Percentiles rank a stretch among this genome's conserved stretches.
Conservation (phyloP, 345 rosid species). For the Rhodomyrtus tomentosa region DNA sequence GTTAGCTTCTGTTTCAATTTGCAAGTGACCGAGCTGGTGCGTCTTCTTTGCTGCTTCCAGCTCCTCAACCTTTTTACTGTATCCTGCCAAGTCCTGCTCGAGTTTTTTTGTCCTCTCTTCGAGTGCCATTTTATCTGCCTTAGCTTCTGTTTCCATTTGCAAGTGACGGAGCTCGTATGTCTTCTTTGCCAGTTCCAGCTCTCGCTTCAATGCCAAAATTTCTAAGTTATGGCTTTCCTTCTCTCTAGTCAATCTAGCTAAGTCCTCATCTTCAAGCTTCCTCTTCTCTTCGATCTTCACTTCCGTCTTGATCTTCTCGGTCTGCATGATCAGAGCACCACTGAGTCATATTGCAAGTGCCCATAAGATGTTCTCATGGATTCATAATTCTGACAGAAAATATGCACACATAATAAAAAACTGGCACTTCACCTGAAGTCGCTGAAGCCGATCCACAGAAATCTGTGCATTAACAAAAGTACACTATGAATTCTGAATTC, state of each 20-base stretch:
- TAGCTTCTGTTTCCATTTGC: conserved; percentile 15
- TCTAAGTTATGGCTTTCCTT: conserved; percentile 12
- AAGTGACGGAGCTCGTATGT: conserved; percentile 28
- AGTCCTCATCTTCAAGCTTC: conserved; percentile 29
- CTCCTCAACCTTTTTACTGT: conserved; percentile 15
- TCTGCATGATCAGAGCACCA: conserved; percentile 13
- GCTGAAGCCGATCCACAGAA: conserved; percentile 37
- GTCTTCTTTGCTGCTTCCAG: conserved; percentile 19
- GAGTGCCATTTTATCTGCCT: conserved; percentile 1
- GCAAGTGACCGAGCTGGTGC: conserved; percentile 30
- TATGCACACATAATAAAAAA: not conserved
- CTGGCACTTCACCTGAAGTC: conserved; percentile 27
- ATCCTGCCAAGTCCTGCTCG: conserved; percentile 14
- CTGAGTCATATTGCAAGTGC: not conserved
- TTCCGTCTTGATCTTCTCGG: conserved; percentile 31
- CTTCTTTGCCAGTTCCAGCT: conserved; percentile 17
- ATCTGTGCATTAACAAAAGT: conserved; percentile 23
- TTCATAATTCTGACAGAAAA: not conserved
- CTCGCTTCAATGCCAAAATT: conserved; percentile 8
- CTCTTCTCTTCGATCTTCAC: conserved; percentile 38
- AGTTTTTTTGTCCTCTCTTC: conserved; percentile 15
- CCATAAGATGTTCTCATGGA: not conserved
- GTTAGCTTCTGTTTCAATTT: conserved; percentile 13
- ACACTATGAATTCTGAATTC: conserved; percentile 4
- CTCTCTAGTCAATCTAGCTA: conserved; percentile 19